Base-by-base conservation (phyloP, 176 grass and related monocot species). In the Oryza punctata region DNA sequence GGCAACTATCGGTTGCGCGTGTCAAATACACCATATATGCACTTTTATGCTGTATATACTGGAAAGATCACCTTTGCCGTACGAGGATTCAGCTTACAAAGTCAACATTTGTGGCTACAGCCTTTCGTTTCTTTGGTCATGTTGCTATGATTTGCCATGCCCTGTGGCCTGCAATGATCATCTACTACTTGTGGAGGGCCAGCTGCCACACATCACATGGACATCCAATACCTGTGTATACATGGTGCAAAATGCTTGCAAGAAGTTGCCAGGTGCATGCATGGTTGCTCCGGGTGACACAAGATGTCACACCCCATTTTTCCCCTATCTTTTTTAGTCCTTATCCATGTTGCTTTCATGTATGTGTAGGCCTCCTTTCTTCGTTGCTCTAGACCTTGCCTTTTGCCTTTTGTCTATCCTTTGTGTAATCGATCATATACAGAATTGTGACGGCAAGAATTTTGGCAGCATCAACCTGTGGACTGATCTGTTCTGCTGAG, bases 91-190 rank as follows among this genome's bases (percentile, higher is more conserved):
- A 80, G 75, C 23, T 24, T 63, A 19, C 23, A n/a, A 44, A 80
- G 89, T 90, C 80, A 90, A 84, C 76, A 87, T 76, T 80, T 87
- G 85, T 83, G 89, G 88, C 88, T 21, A 65, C 52, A 49, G 67
- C 82, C 73, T 67, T 25, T 32, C 45, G 35, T 32, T 72, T 52
- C 40, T 90, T 65, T 65, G 70, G 83, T 78, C 83, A 47, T 60
- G 24, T 73, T 82, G 73, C 28, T 70, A 90, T 90, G 73, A 86
- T 86, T 85, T 8, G n/a, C 72, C 72, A 77, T 18, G 45, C 33
- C 78, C 69, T 89, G 71, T 54, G 72, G 82, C 70, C 63, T 85
- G 15, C 47, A 40, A 64, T 45, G 60, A 45, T 52, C 11, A 45
- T 52, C 11, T 43, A 54, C 11, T 30, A 30, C 25, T 78, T 11